A percentile compares a stretch with the other conserved stretches of the same genome.
Conservation (phyloP, 176 grass and related monocot species). For the Oryza longistaminata region DNA sequence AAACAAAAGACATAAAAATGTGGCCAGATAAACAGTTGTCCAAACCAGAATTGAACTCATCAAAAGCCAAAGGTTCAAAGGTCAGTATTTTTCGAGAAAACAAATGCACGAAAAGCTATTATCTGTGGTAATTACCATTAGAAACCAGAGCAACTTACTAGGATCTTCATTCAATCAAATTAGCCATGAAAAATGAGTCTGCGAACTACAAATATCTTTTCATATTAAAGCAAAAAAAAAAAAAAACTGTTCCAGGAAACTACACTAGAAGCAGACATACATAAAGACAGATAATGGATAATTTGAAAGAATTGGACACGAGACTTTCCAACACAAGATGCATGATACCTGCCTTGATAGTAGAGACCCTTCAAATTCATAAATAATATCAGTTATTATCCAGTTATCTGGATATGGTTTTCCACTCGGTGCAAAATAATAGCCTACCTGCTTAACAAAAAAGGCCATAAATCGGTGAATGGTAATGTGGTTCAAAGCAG, state of each 20-base stretch:
- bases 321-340: conserved; percentile 24
- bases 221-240: background rate
- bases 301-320: background rate
- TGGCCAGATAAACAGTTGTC: conserved; percentile 20
- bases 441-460: conserved; percentile 85
- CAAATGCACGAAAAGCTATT: background rate
- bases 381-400: conserved; percentile 96
- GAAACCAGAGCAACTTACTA: background rate
- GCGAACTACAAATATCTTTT: conserved; percentile 4
- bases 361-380: conserved; percentile 82
- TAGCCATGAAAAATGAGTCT: background rate
- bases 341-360: conserved; percentile 89
- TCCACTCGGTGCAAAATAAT: conserved; percentile 95
- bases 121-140: background rate
- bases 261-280: background rate
- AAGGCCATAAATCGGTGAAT: background rate
- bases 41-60: conserved; percentile 21
- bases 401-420: conserved; percentile 99
- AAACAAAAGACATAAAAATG: background rate
- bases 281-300: conserved; percentile 1
- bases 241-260: background rate
- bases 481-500: conserved; percentile 5
- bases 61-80: conserved; percentile 30
- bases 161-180: background rate
- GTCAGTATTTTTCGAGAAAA: conserved; percentile 13